Evolutionary conservation across 2,329 filamentous ascomycete species (phyloP), one percentile per base, ranked within the genome.

Genomic region (Acarospora socialis): DNA sequence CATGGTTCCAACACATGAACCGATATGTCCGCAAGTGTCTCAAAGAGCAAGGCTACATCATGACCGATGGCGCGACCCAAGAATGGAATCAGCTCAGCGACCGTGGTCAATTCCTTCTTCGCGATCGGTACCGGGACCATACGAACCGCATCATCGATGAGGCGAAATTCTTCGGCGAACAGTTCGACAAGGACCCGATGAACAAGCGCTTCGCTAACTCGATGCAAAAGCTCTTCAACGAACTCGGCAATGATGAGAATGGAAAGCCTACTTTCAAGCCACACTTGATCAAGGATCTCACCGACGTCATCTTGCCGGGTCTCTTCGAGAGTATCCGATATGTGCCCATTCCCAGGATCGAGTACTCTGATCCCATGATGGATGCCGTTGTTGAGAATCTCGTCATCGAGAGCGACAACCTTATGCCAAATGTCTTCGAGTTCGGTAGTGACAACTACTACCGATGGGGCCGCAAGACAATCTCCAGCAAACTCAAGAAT

Each of bases 351-450:
- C 90, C 90, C 14, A 80, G 90, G 34, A 93, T 98, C 38, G 90
- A 98, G 61, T 90, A 84, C 50, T 78, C 74, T 1, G 90, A 95
- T 46, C 67, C 70, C 2, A 73, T 77, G 65, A 66, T 92, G 31
- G 90, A 98, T 55, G 78, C 78, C 24, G 39, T 95, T 29, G 71
- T 98, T 26, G 90, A 98, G 63, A 98, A 98, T 55, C 64, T 98
- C 7, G 79, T 94, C 27, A 70, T 98, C 32, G 90, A 98, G 61
- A 86, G 82, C 43, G 86, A 95, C 64, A 98, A 98, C 60, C 75
- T 98, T 46, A 83, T 86, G 60, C 90, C 90, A 41, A 98, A 98
- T 47, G 68, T 87, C 4, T 57, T 92, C 22, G 87, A 98, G 55
- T 68, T 95, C 39, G 72, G 76, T 37, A 90, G 75, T 51, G 86